These are phyloP conservation scores for Castanea crenata DNA, from an alignment of 306 rosid species.

Conservation along the genomic window DNA sequence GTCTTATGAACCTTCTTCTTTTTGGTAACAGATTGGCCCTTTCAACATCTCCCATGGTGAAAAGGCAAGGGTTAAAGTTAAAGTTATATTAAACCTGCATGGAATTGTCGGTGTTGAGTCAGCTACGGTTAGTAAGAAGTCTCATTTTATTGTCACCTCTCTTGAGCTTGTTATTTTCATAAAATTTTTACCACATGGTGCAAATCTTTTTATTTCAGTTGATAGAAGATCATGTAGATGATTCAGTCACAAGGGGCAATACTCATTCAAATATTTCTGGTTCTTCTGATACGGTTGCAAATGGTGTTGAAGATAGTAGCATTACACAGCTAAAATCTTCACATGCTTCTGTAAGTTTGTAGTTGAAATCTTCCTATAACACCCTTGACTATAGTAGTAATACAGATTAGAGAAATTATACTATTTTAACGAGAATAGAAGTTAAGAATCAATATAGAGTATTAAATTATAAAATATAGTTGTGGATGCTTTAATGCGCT, in stretches of 20 bases:
- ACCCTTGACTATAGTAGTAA: background rate
- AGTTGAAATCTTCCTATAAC: background rate
- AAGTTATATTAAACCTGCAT: constrained; percentile 68
- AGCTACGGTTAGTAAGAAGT: constrained; percentile 64
- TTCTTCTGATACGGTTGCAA: constrained; percentile 48
- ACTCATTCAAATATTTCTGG: constrained; percentile 39
- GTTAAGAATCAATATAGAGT: background rate
- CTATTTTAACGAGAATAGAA: background rate
- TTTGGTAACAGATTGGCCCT: constrained; percentile 75
- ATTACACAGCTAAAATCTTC: constrained; percentile 42
- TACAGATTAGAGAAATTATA: background rate
- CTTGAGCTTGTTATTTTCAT: constrained; percentile 16
- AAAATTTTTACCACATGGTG: constrained; percentile 14
- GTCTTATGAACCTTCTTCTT: constrained; percentile 11
- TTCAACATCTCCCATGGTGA: constrained; percentile 51
- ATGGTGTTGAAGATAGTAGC: constrained; percentile 46
- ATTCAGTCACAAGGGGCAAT: constrained; percentile 30
- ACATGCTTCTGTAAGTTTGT: constrained; percentile 48
- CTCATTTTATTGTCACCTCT: constrained; percentile 14
- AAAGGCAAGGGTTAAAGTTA: constrained; percentile 74
- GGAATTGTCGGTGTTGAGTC: constrained; percentile 81
- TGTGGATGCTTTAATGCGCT: background rate
- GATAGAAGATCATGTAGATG: constrained; percentile 57
- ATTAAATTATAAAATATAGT: background rate
- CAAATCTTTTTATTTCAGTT: constrained; percentile 49